These are phyloP conservation scores for Aegle marmelos DNA, from an alignment of 345 rosid species.

Conservation along the genomic window DNA sequence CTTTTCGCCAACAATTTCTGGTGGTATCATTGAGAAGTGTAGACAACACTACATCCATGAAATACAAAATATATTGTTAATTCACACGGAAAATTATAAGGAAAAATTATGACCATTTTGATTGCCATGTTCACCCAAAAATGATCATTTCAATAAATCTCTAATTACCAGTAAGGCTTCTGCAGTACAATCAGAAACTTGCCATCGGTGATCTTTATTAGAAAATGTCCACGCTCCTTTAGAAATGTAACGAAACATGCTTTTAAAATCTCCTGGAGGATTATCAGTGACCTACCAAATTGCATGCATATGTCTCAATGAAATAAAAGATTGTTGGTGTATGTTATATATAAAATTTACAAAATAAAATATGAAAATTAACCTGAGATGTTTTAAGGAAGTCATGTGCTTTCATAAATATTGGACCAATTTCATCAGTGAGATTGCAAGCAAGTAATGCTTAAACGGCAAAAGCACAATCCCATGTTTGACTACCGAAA, in stretches of 20 bases:
- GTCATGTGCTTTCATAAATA: constrained; percentile 66
- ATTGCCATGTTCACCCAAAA: too few species aligned
- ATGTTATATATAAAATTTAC: neutral
- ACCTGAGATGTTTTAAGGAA: constrained; percentile 75
- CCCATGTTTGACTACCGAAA: constrained; percentile 53
- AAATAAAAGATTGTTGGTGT: too few species aligned
- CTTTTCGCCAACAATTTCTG: constrained; percentile 41
- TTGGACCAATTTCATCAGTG: constrained; percentile 43
- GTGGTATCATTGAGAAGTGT: constrained; percentile 41
- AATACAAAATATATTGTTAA: neutral
- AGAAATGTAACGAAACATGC: constrained; percentile 42
- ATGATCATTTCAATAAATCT: neutral
- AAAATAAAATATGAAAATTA: neutral
- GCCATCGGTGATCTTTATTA: constrained; percentile 55
- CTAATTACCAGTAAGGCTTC: constrained; percentile 37
- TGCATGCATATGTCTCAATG: too few species aligned
- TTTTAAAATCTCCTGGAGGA: constrained; percentile 41
- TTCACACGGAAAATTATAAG: too few species aligned
- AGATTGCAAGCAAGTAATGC: constrained; percentile 61
- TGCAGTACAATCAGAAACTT: constrained; percentile 56
- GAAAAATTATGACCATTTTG: neutral
- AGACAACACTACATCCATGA: constrained; percentile 33
- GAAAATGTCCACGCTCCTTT: constrained; percentile 60
- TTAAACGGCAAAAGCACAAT: constrained; percentile 56
- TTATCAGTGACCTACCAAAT: constrained; percentile 24